These are phyloP conservation scores for Raffaelea albimanens DNA, from an alignment of 2,329 filamentous ascomycete genomes.

Conservation along the genomic window DNA sequence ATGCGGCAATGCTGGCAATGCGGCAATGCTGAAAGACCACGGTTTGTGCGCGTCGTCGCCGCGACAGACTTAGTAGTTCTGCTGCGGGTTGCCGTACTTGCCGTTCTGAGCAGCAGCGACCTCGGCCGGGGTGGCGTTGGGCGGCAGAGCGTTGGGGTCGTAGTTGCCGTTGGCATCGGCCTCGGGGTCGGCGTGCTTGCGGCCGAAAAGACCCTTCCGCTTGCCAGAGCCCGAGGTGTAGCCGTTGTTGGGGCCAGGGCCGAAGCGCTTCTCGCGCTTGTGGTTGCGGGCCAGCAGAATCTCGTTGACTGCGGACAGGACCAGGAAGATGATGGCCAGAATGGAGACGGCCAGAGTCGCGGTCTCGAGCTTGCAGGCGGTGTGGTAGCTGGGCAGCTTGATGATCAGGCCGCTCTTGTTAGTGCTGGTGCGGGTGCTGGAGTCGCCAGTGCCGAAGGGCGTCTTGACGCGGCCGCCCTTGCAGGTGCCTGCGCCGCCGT, in stretches of 20 bases:
- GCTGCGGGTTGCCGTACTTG: constrained; percentile 12
- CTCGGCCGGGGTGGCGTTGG: constrained; percentile 17
- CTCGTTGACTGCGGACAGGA: constrained; percentile 17
- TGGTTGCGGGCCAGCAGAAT: constrained; percentile 19
- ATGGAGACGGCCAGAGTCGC: constrained; percentile 71
- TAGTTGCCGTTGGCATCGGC: background rate
- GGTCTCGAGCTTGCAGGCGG: constrained; percentile 66
- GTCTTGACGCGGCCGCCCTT: constrained; percentile 46
- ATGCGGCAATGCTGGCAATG: no score
- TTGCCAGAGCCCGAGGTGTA: constrained; percentile 27
- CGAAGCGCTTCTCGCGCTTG: constrained; percentile 28
- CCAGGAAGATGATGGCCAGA: constrained; percentile 46
- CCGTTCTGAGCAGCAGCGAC: background rate
- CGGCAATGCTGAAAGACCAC: no score
- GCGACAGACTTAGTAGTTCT: background rate
- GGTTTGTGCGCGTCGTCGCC: background rate
- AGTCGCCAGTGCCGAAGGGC: constrained; percentile 57
- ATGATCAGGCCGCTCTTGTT: constrained; percentile 40
- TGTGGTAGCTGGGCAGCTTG: constrained; percentile 33
- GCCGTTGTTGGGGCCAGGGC: constrained; percentile 30
- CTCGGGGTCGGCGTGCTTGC: constrained; percentile 9
- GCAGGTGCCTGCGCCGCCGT: constrained; percentile 59
- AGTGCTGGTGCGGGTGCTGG: constrained; percentile 35
- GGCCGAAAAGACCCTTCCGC: constrained; percentile 19
- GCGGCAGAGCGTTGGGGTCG: constrained; percentile 24